A percentile compares a stretch with the other conserved stretches of the same genome.
Conservation (phyloP, 352 stramenopile genomes). For the Elongisporangium prolatum region DNA sequence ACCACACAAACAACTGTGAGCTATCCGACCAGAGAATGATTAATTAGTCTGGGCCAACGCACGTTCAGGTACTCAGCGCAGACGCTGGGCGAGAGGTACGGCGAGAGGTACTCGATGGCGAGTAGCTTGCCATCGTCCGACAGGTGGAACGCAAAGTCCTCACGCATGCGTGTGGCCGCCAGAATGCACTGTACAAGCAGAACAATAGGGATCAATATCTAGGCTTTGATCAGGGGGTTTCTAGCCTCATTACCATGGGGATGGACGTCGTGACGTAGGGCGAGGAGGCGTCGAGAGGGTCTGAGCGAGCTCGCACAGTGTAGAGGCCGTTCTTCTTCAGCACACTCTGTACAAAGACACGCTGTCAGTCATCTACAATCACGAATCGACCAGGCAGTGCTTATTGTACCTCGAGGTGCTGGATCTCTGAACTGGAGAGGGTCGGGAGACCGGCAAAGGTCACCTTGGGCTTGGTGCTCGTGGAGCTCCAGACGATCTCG, state of each 20-base stretch:
- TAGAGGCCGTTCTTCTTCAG: constrained; percentile 52
- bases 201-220: not conserved
- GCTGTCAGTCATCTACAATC: not conserved
- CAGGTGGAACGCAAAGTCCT: constrained; percentile 81
- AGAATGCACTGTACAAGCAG: constrained; percentile 49
- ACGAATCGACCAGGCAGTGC: not conserved
- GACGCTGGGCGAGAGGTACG: constrained; percentile 26
- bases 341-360: constrained; percentile 14
- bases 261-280: constrained; percentile 72
- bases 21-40: no score
- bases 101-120: constrained; percentile 78
- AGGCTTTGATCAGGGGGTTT: not conserved
- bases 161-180: constrained; percentile 60
- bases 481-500: constrained; percentile 50
- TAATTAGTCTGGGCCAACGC: not conserved
- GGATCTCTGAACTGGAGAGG: constrained; percentile 38
- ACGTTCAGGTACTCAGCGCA: constrained; percentile 59
- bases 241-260: constrained; percentile 32
- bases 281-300: constrained; percentile 53
- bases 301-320: constrained; percentile 58
- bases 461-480: constrained; percentile 55
- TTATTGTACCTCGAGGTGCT: constrained; percentile 24
- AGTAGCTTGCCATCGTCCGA: constrained; percentile 74
- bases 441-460: constrained; percentile 44
- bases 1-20: no score